Evolutionary conservation across 1,284 basidiomycete species (phyloP), one percentile per base, ranked within the genome.

Genomic region (Pterulicium gracile): DNA sequence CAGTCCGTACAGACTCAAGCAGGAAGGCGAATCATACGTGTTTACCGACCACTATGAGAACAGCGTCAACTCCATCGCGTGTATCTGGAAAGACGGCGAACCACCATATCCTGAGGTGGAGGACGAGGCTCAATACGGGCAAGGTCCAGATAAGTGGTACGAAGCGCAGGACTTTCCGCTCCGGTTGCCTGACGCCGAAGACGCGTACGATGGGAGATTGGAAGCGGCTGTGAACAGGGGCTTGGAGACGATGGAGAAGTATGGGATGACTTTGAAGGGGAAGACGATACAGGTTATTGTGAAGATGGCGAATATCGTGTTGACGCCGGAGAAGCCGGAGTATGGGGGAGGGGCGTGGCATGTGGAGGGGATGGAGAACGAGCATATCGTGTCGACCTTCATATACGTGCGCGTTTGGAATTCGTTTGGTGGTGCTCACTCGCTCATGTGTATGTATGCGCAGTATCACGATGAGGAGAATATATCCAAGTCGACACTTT

Each of bases 231-330:
- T 41, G 13, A 41, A 20, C 10, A 57, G 20, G 20, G n/a, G n/a
- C n/a, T n/a, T n/a, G n/a, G n/a, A n/a, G n/a, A n/a, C n/a, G n/a
- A n/a, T n/a, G n/a, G n/a, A n/a, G n/a, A n/a, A n/a, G n/a, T n/a
- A n/a, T n/a, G n/a, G 10, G 27, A 51, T 48, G 14, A 34, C 43
- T 2, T 47, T 62, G 3, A 40, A 45, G 1, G 61, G 58, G 4
- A 48, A 48, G 17, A 58, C 45, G 1, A 48, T 72, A 3, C 73
- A 75, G 50, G 58, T 75, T 13, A 74, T 77, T 47, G 65, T 73
- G 46, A 76, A 77, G 55, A 57, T 76, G 2, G 68, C 70, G 0
- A 72, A 69, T 50, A 72, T 76, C 44, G 57, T 66, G 14, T 52
- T 72, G 21, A 70, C 69, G 0, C 72, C 73, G 0, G 69, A 72